Evolutionary conservation across 2,329 filamentous ascomycete species (phyloP).

Genomic region (Periconia macrospinosa): DNA sequence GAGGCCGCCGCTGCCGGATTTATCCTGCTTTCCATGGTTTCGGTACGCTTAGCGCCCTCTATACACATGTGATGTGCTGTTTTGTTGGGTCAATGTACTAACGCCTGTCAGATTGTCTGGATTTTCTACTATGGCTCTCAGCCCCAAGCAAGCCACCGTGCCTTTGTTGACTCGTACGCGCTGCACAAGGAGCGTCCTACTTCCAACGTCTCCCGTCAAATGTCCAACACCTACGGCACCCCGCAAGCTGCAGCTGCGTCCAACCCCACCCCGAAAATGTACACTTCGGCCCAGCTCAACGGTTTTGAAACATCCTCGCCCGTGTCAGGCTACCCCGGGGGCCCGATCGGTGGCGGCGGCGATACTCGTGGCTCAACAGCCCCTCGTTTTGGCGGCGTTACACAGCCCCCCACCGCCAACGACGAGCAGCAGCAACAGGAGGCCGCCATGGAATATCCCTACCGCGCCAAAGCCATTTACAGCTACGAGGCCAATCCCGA

Average conservation of each 20-base stretch:
- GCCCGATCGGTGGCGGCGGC: conserved; percentile 53
- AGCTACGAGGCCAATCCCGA: conserved; percentile 98
- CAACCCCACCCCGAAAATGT: conserved; percentile 83
- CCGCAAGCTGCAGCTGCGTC: conserved; percentile 79
- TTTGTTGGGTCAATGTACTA: neutral
- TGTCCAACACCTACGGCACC: conserved; percentile 73
- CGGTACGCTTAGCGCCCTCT: conserved; percentile 60
- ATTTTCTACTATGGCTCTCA: conserved; percentile 98
- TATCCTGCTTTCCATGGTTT: conserved; percentile 90
- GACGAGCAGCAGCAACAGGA: conserved; percentile 66
- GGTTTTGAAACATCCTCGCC: conserved; percentile 97
- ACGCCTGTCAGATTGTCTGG: conserved; percentile 76
- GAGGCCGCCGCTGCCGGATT: conserved; percentile 91
- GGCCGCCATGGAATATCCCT: conserved; percentile 80
- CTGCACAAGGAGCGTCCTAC: conserved; percentile 79
- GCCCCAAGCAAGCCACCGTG: conserved; percentile 80
- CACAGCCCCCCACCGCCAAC: conserved; percentile 47
- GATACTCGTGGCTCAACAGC: conserved; percentile 63
- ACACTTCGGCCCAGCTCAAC: conserved; percentile 91
- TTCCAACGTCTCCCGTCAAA: conserved; percentile 65
- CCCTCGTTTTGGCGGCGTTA: conserved; percentile 47
- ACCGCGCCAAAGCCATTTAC: conserved; percentile 97
- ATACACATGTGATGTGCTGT: neutral
- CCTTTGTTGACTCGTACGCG: conserved; percentile 94
- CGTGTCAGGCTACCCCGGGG: conserved; percentile 67